These are phyloP conservation scores for Emmonsiellopsis sp. DNA, from an alignment of 2,329 filamentous ascomycete species.

Conservation along the genomic window DNA sequence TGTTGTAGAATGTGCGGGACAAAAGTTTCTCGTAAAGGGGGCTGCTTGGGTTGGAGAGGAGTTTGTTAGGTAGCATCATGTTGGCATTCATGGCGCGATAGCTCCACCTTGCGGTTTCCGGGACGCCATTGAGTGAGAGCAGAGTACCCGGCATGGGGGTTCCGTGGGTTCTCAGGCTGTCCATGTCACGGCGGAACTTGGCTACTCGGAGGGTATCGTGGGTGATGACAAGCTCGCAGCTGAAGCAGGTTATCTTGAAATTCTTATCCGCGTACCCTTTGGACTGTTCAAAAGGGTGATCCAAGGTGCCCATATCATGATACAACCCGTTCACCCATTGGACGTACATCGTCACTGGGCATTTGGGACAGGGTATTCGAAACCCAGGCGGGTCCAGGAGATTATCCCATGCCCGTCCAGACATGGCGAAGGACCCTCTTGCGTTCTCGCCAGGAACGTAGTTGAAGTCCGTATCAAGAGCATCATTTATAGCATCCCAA, in stretches of 20 bases:
- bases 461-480: constrained; percentile 52
- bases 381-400: constrained; percentile 43
- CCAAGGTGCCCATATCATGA: constrained; percentile 13
- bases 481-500: constrained; percentile 51
- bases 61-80: constrained; percentile 48
- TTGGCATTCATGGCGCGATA: constrained; percentile 10
- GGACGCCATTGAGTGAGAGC: constrained; percentile 47
- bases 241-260: constrained; percentile 43
- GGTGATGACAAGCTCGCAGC: constrained; percentile 44
- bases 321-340: constrained; percentile 51
- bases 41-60: constrained; percentile 40
- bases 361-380: constrained; percentile 48
- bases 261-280: constrained; percentile 32
- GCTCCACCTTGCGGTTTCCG: constrained; percentile 20
- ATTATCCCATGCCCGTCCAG: constrained; percentile 52
- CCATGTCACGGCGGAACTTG: constrained; percentile 54
- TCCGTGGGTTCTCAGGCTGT: constrained; percentile 37
- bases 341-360: constrained; percentile 34
- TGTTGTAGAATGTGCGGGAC: constrained; percentile 26
- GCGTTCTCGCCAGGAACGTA: constrained; percentile 43
- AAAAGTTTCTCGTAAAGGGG: constrained; percentile 38
- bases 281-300: constrained; percentile 18
- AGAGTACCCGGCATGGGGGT: constrained; percentile 61
- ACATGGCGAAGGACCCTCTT: constrained; percentile 41
- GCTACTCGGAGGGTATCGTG: constrained; percentile 51